These are phyloP conservation scores for Rhexocercosporidium sp. DNA, from an alignment of 2,329 filamentous ascomycete species.

Conservation along the genomic window DNA sequence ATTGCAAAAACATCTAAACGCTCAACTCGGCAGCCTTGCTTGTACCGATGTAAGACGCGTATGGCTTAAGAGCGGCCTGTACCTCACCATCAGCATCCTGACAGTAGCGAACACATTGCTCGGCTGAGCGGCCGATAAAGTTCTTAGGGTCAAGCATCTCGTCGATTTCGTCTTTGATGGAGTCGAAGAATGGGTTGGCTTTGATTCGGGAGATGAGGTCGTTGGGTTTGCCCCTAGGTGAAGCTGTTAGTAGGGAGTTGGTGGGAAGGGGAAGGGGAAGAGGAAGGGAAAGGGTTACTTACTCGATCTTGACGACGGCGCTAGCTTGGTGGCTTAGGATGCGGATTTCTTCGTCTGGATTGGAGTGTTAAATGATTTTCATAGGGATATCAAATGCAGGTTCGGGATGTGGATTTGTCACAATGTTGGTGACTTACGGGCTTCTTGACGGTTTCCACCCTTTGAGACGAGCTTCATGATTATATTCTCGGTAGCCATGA, in stretches of 20 bases:
- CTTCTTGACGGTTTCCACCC: constrained; percentile 76
- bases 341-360: constrained; percentile 70
- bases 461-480: constrained; percentile 79
- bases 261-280: too few species aligned
- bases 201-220: constrained; percentile 83
- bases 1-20: not conserved
- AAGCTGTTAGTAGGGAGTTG: not conserved
- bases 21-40: constrained; percentile 14
- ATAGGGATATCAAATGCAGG: too few species aligned
- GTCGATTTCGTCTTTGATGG: constrained; percentile 73
- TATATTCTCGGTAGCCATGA: constrained; percentile 78
- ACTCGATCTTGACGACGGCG: constrained; percentile 73
- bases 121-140: constrained; percentile 53
- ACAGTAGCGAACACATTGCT: constrained; percentile 9
- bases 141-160: constrained; percentile 66
- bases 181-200: constrained; percentile 73
- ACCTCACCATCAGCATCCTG: constrained; percentile 2
- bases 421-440: constrained; percentile 56
- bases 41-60: not conserved
- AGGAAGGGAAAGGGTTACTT: too few species aligned
- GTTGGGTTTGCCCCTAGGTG: constrained; percentile 64
- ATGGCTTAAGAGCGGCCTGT: constrained; percentile 7
- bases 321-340: constrained; percentile 80
- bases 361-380: not conserved
- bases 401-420: not conserved